These are phyloP conservation scores for Komagataella pseudopastoris DNA, from an alignment of 805 yeast genomes.

Conservation along the genomic window DNA sequence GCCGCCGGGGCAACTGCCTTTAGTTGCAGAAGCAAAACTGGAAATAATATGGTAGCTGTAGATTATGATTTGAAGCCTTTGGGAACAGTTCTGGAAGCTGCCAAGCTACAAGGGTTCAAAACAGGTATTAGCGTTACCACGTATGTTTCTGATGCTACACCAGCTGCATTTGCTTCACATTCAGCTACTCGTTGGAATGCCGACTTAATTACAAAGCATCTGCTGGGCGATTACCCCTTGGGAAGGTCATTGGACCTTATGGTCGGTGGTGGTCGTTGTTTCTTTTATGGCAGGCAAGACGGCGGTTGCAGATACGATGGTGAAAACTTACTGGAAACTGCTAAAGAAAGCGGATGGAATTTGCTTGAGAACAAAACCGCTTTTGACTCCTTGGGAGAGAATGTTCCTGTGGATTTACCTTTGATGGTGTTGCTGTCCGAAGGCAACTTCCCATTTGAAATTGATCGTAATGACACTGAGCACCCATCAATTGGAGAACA, in stretches of 20 bases:
- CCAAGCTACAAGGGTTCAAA: slow-evolving; percentile 63
- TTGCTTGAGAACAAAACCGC: slow-evolving; percentile 44
- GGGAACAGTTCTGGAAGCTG: slow-evolving; percentile 81
- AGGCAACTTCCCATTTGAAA: slow-evolving; percentile 70
- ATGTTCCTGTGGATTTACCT: slow-evolving; percentile 60
- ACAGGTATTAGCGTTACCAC: slow-evolving; percentile 93
- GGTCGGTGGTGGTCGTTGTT: slow-evolving; percentile 87
- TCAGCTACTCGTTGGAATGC: slow-evolving; percentile 66
- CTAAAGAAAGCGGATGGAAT: slow-evolving; percentile 45
- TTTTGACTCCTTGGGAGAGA: slow-evolving; percentile 41
- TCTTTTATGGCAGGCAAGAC: slow-evolving; percentile 42
- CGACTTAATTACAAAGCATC: slow-evolving; percentile 78
- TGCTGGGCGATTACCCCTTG: slow-evolving; percentile 67
- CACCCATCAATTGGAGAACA: slow-evolving; percentile 76
- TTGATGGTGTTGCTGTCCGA: slow-evolving; percentile 64
- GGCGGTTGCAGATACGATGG: slow-evolving; percentile 66
- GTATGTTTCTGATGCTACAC: slow-evolving; percentile 88
- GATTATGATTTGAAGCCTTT: slow-evolving; percentile 56
- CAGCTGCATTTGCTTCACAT: slow-evolving; percentile 81
- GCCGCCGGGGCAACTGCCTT: slow-evolving; percentile 98
- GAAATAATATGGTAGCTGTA: slow-evolving; percentile 90
- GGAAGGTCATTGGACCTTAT: slow-evolving; percentile 75
- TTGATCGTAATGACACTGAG: slow-evolving; percentile 49
- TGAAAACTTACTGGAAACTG: slow-evolving; percentile 54
- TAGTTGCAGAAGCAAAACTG: slow-evolving; percentile 69